phyloP scores from a whole-genome alignment of 768 basidiomycete genomes.

The Leccinum arenicola region DNA sequence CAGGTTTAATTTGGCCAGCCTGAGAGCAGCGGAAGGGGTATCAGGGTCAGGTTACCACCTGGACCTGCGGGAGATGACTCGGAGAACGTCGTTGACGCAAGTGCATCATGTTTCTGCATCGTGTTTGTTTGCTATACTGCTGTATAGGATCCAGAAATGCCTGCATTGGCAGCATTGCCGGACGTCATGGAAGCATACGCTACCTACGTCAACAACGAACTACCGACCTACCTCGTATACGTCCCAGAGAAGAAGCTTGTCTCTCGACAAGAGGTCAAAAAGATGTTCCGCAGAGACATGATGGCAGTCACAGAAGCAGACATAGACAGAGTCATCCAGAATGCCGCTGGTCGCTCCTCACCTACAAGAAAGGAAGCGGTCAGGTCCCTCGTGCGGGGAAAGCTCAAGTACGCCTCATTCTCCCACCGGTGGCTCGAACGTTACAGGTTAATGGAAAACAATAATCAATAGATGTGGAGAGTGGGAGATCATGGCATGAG shows the following conservation, averaged over 20 bases:
- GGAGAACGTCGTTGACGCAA: constrained; percentile 7
- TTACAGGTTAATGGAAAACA: constrained; percentile 28
- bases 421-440: constrained; percentile 31
- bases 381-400: constrained; percentile 20
- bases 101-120: background rate
- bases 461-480: constrained; percentile 29
- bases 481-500: constrained; percentile 35
- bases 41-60: constrained; percentile 21
- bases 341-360: constrained; percentile 21
- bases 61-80: constrained; percentile 4
- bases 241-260: constrained; percentile 25
- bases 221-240: constrained; percentile 28
- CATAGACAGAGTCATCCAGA: constrained; percentile 16
- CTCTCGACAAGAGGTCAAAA: constrained; percentile 32
- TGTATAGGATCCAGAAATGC: constrained; percentile 13
- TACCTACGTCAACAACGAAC: constrained; percentile 28
- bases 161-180: constrained; percentile 7
- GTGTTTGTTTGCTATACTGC: background rate
- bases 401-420: constrained; percentile 28
- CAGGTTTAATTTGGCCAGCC: no score
- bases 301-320: constrained; percentile 25
- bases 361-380: constrained; percentile 29
- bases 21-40: constrained; percentile 5
- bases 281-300: constrained; percentile 27
- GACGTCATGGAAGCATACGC: constrained; percentile 25